These are phyloP conservation scores for Yamadazyma friedrichii DNA, from an alignment of 1,139 yeast species.

Conservation along the genomic window DNA sequence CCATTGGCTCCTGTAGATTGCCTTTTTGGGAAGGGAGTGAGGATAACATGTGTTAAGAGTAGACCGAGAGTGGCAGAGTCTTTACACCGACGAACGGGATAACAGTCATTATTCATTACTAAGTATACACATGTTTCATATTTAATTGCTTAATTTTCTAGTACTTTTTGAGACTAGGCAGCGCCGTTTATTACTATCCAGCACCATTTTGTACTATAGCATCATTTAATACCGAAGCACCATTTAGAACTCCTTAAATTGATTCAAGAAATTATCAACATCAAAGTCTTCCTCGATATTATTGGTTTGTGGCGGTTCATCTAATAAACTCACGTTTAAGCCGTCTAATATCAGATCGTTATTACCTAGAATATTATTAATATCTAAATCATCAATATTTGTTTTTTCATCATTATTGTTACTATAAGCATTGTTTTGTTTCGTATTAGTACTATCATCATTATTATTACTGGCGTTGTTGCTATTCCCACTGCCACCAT, in stretches of 20 bases:
- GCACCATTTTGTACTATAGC: too few relatives aligned
- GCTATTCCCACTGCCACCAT: constrained; percentile 5
- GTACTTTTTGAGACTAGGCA: too few relatives aligned
- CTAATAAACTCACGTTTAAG: constrained; percentile 42
- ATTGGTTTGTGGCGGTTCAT: constrained; percentile 22
- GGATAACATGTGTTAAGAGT: too few relatives aligned
- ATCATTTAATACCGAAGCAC: too few relatives aligned
- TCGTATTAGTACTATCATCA: constrained; percentile 11
- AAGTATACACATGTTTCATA: neutral
- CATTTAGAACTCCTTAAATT: constrained; percentile 23
- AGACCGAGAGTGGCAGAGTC: too few relatives aligned
- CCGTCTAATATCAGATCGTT: constrained; percentile 47
- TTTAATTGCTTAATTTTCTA: neutral
- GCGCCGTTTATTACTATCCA: too few relatives aligned
- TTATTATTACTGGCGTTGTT: constrained; percentile 13
- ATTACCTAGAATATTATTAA: constrained; percentile 41
- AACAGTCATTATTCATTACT: neutral
- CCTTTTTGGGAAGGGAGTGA: too few relatives aligned
- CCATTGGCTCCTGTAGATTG: constrained; percentile 22
- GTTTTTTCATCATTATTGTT: constrained; percentile 7
- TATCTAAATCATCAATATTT: constrained; percentile 33
- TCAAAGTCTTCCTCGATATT: constrained; percentile 39
- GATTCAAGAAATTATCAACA: constrained; percentile 47
- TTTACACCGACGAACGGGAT: too few relatives aligned
- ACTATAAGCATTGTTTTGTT: constrained; percentile 7